These are phyloP conservation scores for Falciphora oryzae DNA, from an alignment of 2,329 filamentous ascomycete genomes.

Conservation along the genomic window DNA sequence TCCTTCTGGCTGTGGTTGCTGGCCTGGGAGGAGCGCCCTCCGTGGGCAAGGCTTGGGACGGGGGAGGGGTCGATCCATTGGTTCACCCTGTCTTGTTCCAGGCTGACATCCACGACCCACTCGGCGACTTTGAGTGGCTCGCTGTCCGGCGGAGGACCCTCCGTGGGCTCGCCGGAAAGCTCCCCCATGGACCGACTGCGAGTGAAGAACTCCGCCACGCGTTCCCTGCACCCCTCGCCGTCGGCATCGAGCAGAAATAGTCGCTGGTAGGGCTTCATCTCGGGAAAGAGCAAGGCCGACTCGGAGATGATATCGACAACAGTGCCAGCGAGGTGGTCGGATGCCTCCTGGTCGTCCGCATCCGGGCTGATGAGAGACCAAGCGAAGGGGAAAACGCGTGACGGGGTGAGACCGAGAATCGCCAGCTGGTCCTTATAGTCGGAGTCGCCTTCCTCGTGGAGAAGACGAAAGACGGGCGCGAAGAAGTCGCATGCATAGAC, in stretches of 20 bases:
- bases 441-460: background rate
- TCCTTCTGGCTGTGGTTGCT: no score
- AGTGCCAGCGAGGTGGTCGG: background rate
- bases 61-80: no score
- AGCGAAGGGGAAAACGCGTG: background rate
- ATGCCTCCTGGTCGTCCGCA: background rate
- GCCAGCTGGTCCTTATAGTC: background rate
- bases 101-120: no score
- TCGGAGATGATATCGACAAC: background rate
- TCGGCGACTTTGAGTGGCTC: no score
- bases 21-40: no score
- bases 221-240: background rate
- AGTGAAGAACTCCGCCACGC: background rate
- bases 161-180: background rate
- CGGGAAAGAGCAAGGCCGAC: background rate
- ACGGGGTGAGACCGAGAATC: background rate
- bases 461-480: background rate
- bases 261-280: background rate
- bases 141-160: background rate
- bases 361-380: constrained; percentile 2
- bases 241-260: background rate
- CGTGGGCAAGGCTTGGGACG: no score
- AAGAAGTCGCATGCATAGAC: constrained; percentile 6
- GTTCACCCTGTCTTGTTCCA: no score
- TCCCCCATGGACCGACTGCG: background rate